Evolutionary conservation across 2,329 filamentous ascomycete genomes (phyloP).

Genomic region (Colletotrichum kahawae): DNA sequence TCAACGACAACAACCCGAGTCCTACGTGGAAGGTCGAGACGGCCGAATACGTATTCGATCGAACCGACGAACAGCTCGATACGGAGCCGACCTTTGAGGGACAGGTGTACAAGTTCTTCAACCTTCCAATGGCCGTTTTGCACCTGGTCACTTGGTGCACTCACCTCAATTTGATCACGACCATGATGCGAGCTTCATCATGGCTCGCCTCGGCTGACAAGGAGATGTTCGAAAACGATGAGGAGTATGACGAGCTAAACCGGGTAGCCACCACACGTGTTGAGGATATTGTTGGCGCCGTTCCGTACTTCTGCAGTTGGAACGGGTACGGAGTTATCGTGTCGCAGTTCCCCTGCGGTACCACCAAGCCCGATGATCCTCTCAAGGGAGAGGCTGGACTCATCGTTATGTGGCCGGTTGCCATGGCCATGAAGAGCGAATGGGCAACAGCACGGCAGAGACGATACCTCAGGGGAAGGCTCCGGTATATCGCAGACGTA

Average conservation of each 20-base stretch:
- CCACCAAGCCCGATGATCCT: conserved; percentile 9
- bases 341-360: conserved; percentile 23
- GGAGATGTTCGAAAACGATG: neutral
- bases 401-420: conserved; percentile 24
- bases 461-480: conserved; percentile 19
- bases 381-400: conserved; percentile 25
- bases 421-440: conserved; percentile 23
- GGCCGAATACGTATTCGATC: conserved; percentile 14
- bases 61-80: conserved; percentile 21
- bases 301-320: conserved; percentile 26
- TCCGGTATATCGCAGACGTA: conserved; percentile 25
- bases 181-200: conserved; percentile 19
- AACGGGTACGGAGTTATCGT: conserved; percentile 21
- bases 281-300: conserved; percentile 19
- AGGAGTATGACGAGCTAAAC: conserved; percentile 17
- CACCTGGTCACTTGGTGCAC: conserved; percentile 22
- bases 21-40: conserved; percentile 14
- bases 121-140: conserved; percentile 20
- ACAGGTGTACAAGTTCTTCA: conserved; percentile 24
- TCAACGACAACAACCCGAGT: neutral
- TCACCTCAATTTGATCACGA: conserved; percentile 24
- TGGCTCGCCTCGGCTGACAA: conserved; percentile 21
- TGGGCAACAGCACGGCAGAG: conserved; percentile 23
- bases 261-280: conserved; percentile 8
- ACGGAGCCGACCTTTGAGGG: conserved; percentile 16